These are phyloP conservation scores for Phlegmacium glaucopus DNA, from an alignment of 768 basidiomycete species.

Conservation along the genomic window DNA sequence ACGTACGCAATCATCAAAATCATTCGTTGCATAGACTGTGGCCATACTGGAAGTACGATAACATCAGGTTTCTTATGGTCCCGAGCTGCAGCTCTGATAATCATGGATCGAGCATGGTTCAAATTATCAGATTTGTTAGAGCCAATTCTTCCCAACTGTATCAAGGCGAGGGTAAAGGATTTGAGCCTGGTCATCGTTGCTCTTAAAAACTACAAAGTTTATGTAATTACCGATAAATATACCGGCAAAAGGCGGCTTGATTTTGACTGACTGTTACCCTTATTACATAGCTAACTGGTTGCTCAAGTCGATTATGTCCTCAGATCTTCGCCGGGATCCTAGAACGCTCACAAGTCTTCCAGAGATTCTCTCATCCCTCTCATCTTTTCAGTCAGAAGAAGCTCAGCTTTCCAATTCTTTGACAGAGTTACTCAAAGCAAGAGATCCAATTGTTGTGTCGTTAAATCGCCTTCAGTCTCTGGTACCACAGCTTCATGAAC, in stretches of 20 bases:
- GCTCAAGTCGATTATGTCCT: not conserved
- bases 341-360: conserved; percentile 55
- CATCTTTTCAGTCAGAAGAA: conserved; percentile 74
- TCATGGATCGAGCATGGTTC: conserved; percentile 75
- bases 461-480: conserved; percentile 61
- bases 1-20: not conserved
- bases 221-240: too few relatives aligned
- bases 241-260: too few relatives aligned
- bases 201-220: too few relatives aligned
- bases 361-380: conserved; percentile 73
- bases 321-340: conserved; percentile 27
- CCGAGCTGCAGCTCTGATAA: conserved; percentile 60
- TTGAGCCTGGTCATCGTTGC: conserved; percentile 2
- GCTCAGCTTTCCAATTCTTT: conserved; percentile 72
- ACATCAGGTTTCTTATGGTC: conserved; percentile 66
- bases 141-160: conserved; percentile 81
- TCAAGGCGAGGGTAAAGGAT: conserved; percentile 81
- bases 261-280: too few relatives aligned
- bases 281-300: too few relatives aligned
- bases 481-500: conserved; percentile 57
- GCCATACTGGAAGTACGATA: conserved; percentile 77
- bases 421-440: conserved; percentile 63
- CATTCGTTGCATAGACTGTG: not conserved
- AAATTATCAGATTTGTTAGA: conserved; percentile 77
- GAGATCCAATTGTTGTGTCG: conserved; percentile 61